Evolutionary conservation across 371 early-diverging fungal genomes (phyloP).

Genomic region (Mucor saturninus): DNA sequence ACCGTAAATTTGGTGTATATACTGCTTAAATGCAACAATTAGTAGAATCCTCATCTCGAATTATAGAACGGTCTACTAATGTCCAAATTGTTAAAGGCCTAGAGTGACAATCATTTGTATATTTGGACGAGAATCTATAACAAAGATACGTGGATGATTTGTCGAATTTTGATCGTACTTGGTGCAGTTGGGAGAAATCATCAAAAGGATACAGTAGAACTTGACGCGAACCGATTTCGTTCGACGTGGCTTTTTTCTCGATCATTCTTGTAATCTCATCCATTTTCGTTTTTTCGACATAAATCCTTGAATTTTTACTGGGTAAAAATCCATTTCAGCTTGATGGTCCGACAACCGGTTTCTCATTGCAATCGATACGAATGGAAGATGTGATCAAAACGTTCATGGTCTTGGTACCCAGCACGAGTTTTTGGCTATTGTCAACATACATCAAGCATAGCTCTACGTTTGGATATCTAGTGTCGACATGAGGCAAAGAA

Average conservation of each 20-base stretch:
- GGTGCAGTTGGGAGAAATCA: conserved; percentile 15
- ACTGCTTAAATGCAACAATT: too few relatives aligned
- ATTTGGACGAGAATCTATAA: conserved; percentile 18
- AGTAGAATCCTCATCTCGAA: conserved; percentile 16
- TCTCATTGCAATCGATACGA: background rate
- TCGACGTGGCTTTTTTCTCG: conserved; percentile 1
- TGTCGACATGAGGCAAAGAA: conserved; percentile 17
- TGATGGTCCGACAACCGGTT: conserved; percentile 24
- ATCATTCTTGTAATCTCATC: conserved; percentile 17
- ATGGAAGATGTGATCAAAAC: conserved; percentile 18
- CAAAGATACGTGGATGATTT: conserved; percentile 21
- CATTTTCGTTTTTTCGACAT: background rate
- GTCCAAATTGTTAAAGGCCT: conserved; percentile 20
- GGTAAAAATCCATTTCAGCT: conserved; percentile 29
- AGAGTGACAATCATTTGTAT: conserved; percentile 19
- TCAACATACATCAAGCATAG: conserved; percentile 14
- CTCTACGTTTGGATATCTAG: conserved; percentile 11
- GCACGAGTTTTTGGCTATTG: conserved; percentile 24
- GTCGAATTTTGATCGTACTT: background rate
- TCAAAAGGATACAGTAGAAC: conserved; percentile 27
- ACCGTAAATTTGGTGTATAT: too few relatives aligned
- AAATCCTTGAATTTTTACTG: conserved; percentile 4
- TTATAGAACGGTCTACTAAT: conserved; percentile 14
- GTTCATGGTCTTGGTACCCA: conserved; percentile 33
- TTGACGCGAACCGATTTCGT: conserved; percentile 18